Conservation (phyloP, 148 eudicot genomes). For the Cornus florida region DNA sequence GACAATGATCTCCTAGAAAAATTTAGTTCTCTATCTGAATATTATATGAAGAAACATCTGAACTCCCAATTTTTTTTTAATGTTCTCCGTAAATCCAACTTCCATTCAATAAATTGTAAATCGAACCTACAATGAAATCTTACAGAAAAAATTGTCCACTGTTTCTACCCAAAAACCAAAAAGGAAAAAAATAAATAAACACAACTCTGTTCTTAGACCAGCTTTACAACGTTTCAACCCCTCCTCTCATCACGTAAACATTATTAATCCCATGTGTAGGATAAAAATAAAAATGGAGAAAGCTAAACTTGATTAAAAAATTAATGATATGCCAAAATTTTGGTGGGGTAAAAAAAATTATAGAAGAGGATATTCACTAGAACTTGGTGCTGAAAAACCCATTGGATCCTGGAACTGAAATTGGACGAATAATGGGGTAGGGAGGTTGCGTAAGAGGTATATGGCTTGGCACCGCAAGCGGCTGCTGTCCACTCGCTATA, state of each 20-base stretch:
- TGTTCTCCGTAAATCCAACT: not conserved
- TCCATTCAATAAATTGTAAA: conserved; percentile 2
- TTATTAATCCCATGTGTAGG: not conserved
- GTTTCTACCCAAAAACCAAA: not conserved
- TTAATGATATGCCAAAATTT: conserved; percentile 17
- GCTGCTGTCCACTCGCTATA: conserved; percentile 41
- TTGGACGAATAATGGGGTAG: conserved; percentile 38
- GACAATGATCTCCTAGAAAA: not conserved
- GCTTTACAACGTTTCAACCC: not conserved
- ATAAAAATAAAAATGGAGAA: not conserved
- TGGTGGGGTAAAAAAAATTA: not conserved
- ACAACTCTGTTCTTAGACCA: conserved; percentile 1
- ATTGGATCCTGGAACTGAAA: conserved; percentile 42
- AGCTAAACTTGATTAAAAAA: not conserved
- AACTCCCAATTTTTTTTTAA: too few species aligned
- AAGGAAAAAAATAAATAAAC: too few species aligned
- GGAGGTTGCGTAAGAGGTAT: conserved; percentile 51
- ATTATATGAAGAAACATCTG: too few species aligned
- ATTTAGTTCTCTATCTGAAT: not conserved
- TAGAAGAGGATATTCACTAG: conserved; percentile 27
- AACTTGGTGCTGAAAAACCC: conserved; percentile 41
- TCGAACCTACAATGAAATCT: not conserved
- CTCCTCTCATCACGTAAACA: not conserved
- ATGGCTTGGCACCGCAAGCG: conserved; percentile 44
- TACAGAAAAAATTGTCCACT: conserved; percentile 12